Evolutionary conservation across 164 flowering plant species (phyloP).

Genomic region (Vitis riparia): DNA sequence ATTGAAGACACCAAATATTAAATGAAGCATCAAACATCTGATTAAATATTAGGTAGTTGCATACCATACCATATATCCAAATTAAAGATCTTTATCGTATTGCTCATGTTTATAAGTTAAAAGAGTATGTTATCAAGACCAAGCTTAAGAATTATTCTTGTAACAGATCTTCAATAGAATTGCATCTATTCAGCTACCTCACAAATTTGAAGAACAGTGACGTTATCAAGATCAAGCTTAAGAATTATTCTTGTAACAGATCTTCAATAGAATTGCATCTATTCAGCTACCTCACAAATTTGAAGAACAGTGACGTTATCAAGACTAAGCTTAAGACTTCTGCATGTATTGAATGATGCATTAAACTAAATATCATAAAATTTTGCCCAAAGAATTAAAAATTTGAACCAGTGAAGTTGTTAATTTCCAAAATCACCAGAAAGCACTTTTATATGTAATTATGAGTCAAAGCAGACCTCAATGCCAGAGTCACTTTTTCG

Average conservation of each 20-base stretch:
- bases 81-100: no score
- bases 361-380: neutral
- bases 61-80: no score
- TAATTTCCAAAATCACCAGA: neutral
- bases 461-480: constrained; percentile 50
- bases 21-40: no score
- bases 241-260: no score
- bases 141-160: no score
- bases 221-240: no score
- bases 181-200: neutral
- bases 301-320: neutral
- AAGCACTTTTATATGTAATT: no score
- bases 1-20: no score
- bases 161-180: no score
- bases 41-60: no score
- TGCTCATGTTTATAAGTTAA: no score
- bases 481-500: constrained; percentile 61
- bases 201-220: neutral
- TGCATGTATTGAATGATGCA: neutral
- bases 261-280: neutral
- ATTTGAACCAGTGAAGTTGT: neutral
- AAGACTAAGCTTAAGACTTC: neutral
- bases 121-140: no score
- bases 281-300: neutral
- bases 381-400: neutral